phyloP scores from a whole-genome alignment of 352 stramenopile species.

The Phytophthora colocasiae region DNA sequence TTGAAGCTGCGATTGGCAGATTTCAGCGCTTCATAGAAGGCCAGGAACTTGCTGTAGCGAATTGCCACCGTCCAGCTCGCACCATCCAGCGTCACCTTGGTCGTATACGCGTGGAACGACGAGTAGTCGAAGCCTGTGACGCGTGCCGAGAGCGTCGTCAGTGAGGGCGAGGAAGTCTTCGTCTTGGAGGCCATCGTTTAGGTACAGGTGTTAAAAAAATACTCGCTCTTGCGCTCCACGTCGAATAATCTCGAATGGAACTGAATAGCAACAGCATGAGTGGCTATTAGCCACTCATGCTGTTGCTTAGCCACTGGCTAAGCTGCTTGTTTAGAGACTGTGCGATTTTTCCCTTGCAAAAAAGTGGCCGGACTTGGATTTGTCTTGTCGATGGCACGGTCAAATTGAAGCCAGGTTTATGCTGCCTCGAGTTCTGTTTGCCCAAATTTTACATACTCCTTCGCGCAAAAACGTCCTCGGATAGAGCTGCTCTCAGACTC shows the following conservation, averaged over 20 bases:
- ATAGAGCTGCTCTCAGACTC: conserved; percentile 1
- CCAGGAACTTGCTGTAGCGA: conserved; percentile 72
- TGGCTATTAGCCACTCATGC: too few relatives aligned
- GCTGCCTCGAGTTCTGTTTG: conserved; percentile 8
- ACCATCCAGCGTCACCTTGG: conserved; percentile 39
- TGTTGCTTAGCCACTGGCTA: too few relatives aligned
- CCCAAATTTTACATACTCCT: conserved; percentile 34
- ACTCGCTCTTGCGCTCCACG: conserved; percentile 9
- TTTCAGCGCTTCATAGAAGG: conserved; percentile 54
- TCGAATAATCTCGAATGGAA: conserved; percentile 43
- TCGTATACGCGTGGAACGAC: conserved; percentile 60
- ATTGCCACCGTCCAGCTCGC: conserved; percentile 46
- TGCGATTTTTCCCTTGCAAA: conserved; percentile 26
- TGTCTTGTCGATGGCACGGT: conserved; percentile 9
- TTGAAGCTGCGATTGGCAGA: conserved; percentile 48
- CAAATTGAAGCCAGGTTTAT: conserved; percentile 11
- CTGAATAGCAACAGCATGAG: conserved; percentile 1
- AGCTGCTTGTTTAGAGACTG: conserved; percentile 14
- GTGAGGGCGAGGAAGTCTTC: conserved; percentile 15
- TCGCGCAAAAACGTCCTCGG: conserved; percentile 21
- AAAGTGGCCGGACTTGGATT: conserved; percentile 30
- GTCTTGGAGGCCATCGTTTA: conserved; percentile 16
- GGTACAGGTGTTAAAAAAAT: neutral
- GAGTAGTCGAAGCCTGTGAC: conserved; percentile 53
- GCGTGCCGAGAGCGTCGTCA: conserved; percentile 44